Percentiles rank a stretch among this genome's conserved stretches.
Evolutionary conservation across 116 monocot species (phyloP).

Genomic region (Cymodocea nodosa): DNA sequence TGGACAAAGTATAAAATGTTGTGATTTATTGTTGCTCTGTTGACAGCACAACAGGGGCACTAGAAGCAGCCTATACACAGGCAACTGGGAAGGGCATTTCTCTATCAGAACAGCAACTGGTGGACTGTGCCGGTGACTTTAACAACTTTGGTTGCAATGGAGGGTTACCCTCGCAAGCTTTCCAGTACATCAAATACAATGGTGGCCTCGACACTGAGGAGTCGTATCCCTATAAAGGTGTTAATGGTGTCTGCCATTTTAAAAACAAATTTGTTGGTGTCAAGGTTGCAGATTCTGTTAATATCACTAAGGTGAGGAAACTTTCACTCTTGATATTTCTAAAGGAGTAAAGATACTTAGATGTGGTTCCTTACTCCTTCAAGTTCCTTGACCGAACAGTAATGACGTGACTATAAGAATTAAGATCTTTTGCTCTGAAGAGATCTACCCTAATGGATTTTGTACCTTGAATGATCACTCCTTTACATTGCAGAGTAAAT

Average conservation of each 20-base stretch:
- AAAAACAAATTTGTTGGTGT: conserved; percentile 60
- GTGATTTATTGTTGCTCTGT: neutral
- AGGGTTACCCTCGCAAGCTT: conserved; percentile 94
- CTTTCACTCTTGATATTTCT: neutral
- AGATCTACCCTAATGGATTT: no score
- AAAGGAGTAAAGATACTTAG: no score
- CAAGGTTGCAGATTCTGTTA: conserved; percentile 62
- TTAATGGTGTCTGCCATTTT: conserved; percentile 59
- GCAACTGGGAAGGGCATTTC: conserved; percentile 60
- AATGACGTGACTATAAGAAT: no score
- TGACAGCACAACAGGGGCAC: conserved; percentile 76
- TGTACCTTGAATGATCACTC: no score
- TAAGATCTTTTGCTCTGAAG: no score
- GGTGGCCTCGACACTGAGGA: conserved; percentile 93
- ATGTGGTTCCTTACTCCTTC: neutral
- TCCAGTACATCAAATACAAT: conserved; percentile 82
- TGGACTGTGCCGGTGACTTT: conserved; percentile 67
- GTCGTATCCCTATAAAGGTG: conserved; percentile 76
- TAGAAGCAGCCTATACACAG: conserved; percentile 88
- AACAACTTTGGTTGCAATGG: conserved; percentile 95
- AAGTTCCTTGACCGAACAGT: neutral
- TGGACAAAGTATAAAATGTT: no score
- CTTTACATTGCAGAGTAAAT: no score
- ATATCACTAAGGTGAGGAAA: conserved; percentile 64
- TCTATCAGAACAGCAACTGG: conserved; percentile 87